Base-by-base conservation (phyloP, 257 asterid species). In the Ilex asprella region DNA sequence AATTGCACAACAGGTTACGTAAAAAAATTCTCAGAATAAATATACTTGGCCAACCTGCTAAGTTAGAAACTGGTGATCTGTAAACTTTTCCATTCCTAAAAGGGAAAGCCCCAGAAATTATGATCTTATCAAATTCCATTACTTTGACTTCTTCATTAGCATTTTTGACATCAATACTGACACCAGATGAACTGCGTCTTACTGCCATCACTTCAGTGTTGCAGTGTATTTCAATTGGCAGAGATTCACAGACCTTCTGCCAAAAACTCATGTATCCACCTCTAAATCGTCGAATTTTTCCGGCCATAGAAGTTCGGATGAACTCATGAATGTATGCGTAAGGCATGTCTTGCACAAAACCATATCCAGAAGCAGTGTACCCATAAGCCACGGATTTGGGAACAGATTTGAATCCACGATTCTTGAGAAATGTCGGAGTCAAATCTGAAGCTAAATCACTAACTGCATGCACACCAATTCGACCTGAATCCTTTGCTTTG, bases 281-380 rank as follows among this genome's bases (percentile, higher is more conserved):
- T 79, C 67, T 84, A 13, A 88, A 86, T 16, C 96, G 89, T 54
- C 88, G 70, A n/a, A 88, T 88, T 69, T 84, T 88, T 39, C 95
- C 96, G 10, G 90, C 95, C 93, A 88, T 86, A 11, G 96, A 88
- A 0, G 96, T 86, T 58, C 86, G 73, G 7, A 84, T 88, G 74
- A 88, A 88, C 67, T 88, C 96, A 39, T 88, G 95, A 51, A 86
- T 62, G 70, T 88, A 88, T 0, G 93, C 93, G 39, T 88, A 88
- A 27, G 95, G 79, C 92, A 88, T 84, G 68, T 88, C 96, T 67
- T 84, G 93, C 49, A 81, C 82, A 61, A 83, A 88, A 49, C 96
- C 95, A 60, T 86, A 88, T 62, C 96, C 96, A 5, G 96, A 88
- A 67, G 96, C 96, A 11, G 95, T 88, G 55, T 80, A 88, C 6